phyloP scores from a whole-genome alignment of 177 flowering plant genomes.

The Vitis hybrid region DNA sequence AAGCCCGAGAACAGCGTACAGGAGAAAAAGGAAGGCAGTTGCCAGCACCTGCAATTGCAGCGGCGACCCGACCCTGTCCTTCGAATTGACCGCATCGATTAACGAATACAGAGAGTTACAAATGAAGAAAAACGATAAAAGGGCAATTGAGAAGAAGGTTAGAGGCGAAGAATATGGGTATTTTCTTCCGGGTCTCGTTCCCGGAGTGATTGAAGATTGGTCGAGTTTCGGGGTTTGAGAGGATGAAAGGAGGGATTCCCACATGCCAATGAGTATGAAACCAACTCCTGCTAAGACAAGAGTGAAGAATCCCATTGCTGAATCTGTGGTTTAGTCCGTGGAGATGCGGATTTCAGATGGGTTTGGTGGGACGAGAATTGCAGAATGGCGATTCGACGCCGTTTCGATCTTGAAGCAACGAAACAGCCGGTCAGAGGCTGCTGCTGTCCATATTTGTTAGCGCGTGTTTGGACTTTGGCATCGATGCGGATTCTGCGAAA shows the following conservation, averaged over 20 bases:
- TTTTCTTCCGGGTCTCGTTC: constrained; percentile 1
- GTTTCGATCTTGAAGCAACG: too few relatives aligned
- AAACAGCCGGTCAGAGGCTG: too few relatives aligned
- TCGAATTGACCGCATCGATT: constrained; percentile 38
- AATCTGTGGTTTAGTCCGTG: not conserved
- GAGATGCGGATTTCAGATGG: not conserved
- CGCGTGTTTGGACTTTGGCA: too few relatives aligned
- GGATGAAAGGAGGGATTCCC: constrained; percentile 43
- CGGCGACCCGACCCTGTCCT: constrained; percentile 58
- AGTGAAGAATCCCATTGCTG: constrained; percentile 54
- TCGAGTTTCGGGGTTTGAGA: constrained; percentile 12
- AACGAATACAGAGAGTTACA: constrained; percentile 56
- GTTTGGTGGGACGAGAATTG: too few relatives aligned
- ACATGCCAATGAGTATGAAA: constrained; percentile 59
- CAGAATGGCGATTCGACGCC: too few relatives aligned
- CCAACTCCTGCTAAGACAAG: constrained; percentile 53
- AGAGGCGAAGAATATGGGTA: constrained; percentile 21
- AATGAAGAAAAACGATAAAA: constrained; percentile 50
- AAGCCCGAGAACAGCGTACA: constrained; percentile 54
- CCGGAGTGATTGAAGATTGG: constrained; percentile 16
- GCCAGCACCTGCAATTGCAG: constrained; percentile 61
- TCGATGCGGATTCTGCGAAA: too few relatives aligned
- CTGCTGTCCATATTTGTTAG: too few relatives aligned
- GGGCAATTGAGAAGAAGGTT: constrained; percentile 21
- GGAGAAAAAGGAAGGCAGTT: constrained; percentile 55